phyloP scores from a whole-genome alignment of 2,329 filamentous ascomycete species.

The Penicillium psychrosexuale region DNA sequence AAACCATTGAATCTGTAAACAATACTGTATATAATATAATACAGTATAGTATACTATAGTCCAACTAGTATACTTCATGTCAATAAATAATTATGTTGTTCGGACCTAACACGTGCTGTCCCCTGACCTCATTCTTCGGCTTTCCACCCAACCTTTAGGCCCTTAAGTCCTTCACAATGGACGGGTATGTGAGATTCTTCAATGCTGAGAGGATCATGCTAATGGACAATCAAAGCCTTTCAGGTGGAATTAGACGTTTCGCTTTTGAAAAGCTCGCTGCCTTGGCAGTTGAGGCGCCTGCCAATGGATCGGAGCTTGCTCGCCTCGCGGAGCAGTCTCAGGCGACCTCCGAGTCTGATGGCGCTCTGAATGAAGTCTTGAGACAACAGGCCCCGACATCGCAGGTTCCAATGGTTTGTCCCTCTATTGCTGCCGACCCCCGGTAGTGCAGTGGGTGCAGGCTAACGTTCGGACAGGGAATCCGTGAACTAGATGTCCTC shows the following conservation, averaged over 20 bases:
- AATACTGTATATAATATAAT: background rate
- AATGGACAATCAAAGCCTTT: slow-evolving; percentile 27
- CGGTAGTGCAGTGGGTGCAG: background rate
- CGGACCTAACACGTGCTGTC: slow-evolving; percentile 19
- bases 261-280: slow-evolving; percentile 46
- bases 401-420: slow-evolving; percentile 40
- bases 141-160: background rate
- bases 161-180: slow-evolving; percentile 23
- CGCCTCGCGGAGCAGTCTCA: slow-evolving; percentile 35
- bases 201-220: background rate
- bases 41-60: background rate
- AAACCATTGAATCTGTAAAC: background rate
- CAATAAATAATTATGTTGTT: background rate
- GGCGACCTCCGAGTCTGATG: slow-evolving; percentile 24
- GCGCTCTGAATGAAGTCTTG: slow-evolving; percentile 37
- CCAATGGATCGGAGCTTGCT: slow-evolving; percentile 33
- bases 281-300: slow-evolving; percentile 38
- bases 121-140: slow-evolving; percentile 10
- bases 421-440: background rate
- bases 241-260: slow-evolving; percentile 37
- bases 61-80: background rate
- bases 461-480: slow-evolving; percentile 55
- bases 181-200: slow-evolving; percentile 27
- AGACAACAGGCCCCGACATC: slow-evolving; percentile 38
- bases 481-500: slow-evolving; percentile 87